phyloP scores from a whole-genome alignment of 2,329 filamentous ascomycete genomes.

The Blastomyces gilchristii region DNA sequence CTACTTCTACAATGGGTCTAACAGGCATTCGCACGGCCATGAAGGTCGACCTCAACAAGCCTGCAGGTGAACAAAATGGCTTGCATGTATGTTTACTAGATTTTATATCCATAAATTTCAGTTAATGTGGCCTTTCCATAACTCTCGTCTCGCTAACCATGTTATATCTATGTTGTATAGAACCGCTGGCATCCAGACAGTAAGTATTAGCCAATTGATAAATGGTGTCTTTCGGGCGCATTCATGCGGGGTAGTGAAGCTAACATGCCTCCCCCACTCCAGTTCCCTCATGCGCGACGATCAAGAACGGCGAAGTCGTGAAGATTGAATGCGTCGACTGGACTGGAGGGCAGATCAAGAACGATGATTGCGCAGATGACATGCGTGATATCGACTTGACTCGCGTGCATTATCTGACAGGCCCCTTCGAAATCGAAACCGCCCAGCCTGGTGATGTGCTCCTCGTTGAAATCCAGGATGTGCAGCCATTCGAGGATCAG shows the following conservation, averaged over 20 bases:
- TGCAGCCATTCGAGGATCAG: slow-evolving; percentile 74
- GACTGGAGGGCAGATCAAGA: slow-evolving; percentile 67
- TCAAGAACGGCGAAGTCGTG: slow-evolving; percentile 75
- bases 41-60: slow-evolving; percentile 62
- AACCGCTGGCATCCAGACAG: slow-evolving; percentile 92
- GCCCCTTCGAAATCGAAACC: slow-evolving; percentile 76
- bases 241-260: neutral
- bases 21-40: slow-evolving; percentile 56
- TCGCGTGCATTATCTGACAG: slow-evolving; percentile 75
- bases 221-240: neutral
- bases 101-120: slow-evolving; percentile 9
- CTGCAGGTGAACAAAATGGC: slow-evolving; percentile 57
- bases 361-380: slow-evolving; percentile 85
- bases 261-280: neutral
- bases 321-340: slow-evolving; percentile 91
- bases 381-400: slow-evolving; percentile 76
- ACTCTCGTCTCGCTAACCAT: slow-evolving; percentile 6
- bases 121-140: neutral
- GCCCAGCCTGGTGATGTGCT: slow-evolving; percentile 78
- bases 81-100: slow-evolving; percentile 52
- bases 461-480: slow-evolving; percentile 82
- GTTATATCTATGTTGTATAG: slow-evolving; percentile 33
- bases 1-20: slow-evolving; percentile 25
- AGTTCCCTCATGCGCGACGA: slow-evolving; percentile 65
- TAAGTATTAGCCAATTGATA: slow-evolving; percentile 34